Base-by-base conservation (phyloP, 371 early-diverging fungal genomes). In the Saksenaea vasiformis region DNA sequence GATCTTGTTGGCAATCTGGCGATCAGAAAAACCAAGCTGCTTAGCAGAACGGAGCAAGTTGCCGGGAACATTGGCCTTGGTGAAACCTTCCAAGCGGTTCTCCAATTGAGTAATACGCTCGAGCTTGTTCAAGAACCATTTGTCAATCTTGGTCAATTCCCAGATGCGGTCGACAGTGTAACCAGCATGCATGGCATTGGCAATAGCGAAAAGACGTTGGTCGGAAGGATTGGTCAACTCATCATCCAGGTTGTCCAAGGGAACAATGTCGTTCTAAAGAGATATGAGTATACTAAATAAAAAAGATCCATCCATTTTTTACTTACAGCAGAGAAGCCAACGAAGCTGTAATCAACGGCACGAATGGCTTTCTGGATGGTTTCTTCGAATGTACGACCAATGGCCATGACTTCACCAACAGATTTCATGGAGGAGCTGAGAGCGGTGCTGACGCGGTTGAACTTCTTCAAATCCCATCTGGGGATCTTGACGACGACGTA, bases 321-420 rank as follows among this genome's bases (percentile, higher is more conserved):
- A 66, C 54, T 70, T 74, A 79, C 80, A 24, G 65, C 84, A 56
- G 90, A 90, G 73, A 95, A 96, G 11, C 97, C 97, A 68, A 76
- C 72, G 62, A 95, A 91, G 58, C 84, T 79, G 69, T 88, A 89
- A 47, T 97, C 98, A n/a, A 96, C 95, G 54, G 92, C 90, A 53
- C 94, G 91, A 65, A 96, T 95, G 26, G 97, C 98, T 81, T 97
- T 94, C 77, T 96, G 95, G 59, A 97, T 89, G 19, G 93, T 93
- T 78, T 97, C 98, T 79, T 97, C 96, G 71, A 96, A 97, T 47
- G 91, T 96, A 57, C 96, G 83, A 28, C 98, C 98, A 53, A 97
- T 90, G 11, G 94, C 90, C 98, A 96, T 97, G 26, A 96, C 97
- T 76, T 97, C 98, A 67, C 98, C 97, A 11, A 97, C 98, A 51